Evolutionary conservation across 495 filamentous ascomycete genomes (phyloP), one percentile per base, ranked within the genome.

Genomic region (Penicillium steckii): DNA sequence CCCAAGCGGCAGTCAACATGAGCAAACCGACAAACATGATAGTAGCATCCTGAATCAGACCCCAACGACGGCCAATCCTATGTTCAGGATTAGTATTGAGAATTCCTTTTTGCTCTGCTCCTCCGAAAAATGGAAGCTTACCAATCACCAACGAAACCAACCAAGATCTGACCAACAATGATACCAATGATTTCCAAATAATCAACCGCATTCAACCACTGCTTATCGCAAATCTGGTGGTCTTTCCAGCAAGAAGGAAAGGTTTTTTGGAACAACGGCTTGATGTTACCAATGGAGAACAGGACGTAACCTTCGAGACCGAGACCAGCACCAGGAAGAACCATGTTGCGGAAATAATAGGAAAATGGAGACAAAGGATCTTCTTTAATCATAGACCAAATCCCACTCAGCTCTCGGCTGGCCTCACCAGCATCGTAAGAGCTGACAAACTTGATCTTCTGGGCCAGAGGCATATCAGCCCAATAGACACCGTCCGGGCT

Each of bases 261-360:
- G 13, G 80, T 74, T 5, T 77, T 70, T 50, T 82, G 59, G 59
- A 95, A 90, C 4, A 96, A 75, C 3, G 91, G 87, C 59, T 82
- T 83, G 48, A 95, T 66, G 68, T 93, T 95, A 61, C 91, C 91
- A 56, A 96, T 95, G 48, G 90, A 95, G 81, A 96, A 96, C 25
- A 96, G 81, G 32, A 95, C 90, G 70, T 95, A 95, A 62, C 83
- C 90, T 79, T 96, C 91, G 18, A 96, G 79, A 60, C 88, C 83
- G 23, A 96, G 80, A 69, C 91, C 91, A 55, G 89, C 89, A 70
- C 91, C 91, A 42, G 90, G 91, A 29, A 96, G 77, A 35, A 96
- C 85, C 73, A 90, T 90, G 64, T 95, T 94, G 59, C 80, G 80
- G 69, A 91, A 85, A 62, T 95, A 95, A 74, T 83, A 91, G n/a